Conservation (phyloP, 1,284 basidiomycete species). For the Megacollybia platyphylla region DNA sequence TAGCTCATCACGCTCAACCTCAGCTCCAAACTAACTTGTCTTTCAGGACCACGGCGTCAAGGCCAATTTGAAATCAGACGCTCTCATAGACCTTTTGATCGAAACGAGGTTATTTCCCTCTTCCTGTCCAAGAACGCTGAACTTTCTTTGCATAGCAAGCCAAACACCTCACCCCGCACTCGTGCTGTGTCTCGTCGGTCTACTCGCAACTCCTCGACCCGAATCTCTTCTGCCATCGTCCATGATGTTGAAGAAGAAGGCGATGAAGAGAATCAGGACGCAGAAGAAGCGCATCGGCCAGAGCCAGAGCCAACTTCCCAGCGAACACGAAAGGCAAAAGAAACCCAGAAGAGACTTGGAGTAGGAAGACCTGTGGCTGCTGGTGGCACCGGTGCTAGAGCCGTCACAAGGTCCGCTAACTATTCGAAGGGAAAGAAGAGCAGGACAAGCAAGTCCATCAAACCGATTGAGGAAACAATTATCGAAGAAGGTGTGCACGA, state of each 20-base stretch:
- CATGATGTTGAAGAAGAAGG: constrained; percentile 38
- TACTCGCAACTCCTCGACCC: constrained; percentile 18
- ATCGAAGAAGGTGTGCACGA: constrained; percentile 37
- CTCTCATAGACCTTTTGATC: constrained; percentile 59
- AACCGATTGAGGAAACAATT: constrained; percentile 43
- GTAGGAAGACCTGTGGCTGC: constrained; percentile 55
- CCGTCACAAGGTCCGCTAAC: constrained; percentile 44
- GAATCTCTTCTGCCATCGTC: constrained; percentile 30
- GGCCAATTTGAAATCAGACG: constrained; percentile 69
- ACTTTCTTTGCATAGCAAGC: constrained; percentile 12
- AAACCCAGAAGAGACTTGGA: constrained; percentile 53
- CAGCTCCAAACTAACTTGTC: constrained; percentile 12
- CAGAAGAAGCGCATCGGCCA: constrained; percentile 11
- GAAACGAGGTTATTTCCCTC: constrained; percentile 28
- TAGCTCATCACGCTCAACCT: neutral
- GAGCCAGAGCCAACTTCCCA: constrained; percentile 18
- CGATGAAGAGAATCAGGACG: constrained; percentile 16
- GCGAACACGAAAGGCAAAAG: constrained; percentile 56
- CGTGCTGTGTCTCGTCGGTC: constrained; percentile 28
- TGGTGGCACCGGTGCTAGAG: constrained; percentile 50
- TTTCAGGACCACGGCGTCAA: constrained; percentile 60
- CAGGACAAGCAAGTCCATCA: constrained; percentile 35
- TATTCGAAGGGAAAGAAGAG: constrained; percentile 33
- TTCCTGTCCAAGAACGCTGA: neutral
- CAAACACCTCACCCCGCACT: constrained; percentile 14